Conservation (phyloP, 2,329 filamentous ascomycete species). For the Akanthomyces lecanii region DNA sequence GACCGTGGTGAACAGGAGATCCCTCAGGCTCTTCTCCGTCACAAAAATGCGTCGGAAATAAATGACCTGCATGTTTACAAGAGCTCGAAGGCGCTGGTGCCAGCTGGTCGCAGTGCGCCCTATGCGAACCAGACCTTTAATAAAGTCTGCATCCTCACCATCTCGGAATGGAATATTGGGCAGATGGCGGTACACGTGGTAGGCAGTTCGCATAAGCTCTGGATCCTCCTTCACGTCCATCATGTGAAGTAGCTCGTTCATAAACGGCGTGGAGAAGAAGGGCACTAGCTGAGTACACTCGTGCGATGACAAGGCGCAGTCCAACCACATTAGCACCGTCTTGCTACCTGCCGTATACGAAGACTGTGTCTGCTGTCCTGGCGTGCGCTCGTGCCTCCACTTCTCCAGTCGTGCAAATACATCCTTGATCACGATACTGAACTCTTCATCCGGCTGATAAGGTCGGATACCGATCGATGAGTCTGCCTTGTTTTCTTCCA, state of each 20-base stretch:
- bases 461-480: constrained; percentile 83
- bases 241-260: constrained; percentile 94
- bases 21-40: constrained; percentile 68
- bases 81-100: constrained; percentile 90
- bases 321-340: constrained; percentile 92
- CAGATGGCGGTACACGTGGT: constrained; percentile 93
- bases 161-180: constrained; percentile 90
- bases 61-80: constrained; percentile 98
- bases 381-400: constrained; percentile 79
- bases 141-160: constrained; percentile 80
- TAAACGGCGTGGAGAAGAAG: constrained; percentile 87
- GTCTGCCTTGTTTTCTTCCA: constrained; percentile 71
- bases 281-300: constrained; percentile 87
- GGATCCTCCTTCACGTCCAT: constrained; percentile 99
- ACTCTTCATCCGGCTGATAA: constrained; percentile 73
- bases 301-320: constrained; percentile 82
- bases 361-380: constrained; percentile 88
- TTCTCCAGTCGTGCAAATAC: constrained; percentile 77
- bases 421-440: constrained; percentile 64
- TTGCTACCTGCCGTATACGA: constrained; percentile 95
- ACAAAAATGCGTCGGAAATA: constrained; percentile 97
- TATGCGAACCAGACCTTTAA: constrained; percentile 80
- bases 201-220: constrained; percentile 88
- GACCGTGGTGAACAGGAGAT: constrained; percentile 84
- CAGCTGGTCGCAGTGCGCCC: constrained; percentile 80